Conservation (phyloP, 2,329 filamentous ascomycete species). For the Microdochium nivale region DNA sequence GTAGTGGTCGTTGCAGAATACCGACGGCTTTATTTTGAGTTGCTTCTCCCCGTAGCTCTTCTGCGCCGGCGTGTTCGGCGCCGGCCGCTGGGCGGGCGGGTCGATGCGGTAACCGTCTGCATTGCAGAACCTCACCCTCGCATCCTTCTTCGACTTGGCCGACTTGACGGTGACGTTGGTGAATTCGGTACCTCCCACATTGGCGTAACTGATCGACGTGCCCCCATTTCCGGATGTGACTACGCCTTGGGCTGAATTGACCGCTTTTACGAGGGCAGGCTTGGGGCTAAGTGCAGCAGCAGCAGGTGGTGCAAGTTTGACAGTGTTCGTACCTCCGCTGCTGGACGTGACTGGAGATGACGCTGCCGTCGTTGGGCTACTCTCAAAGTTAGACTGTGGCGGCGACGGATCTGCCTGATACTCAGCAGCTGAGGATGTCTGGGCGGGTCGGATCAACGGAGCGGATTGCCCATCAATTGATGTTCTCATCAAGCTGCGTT, state of each 20-base stretch:
- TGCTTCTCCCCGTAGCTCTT: slow-evolving; percentile 21
- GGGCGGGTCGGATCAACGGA: slow-evolving; percentile 7
- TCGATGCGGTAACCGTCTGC: slow-evolving; percentile 20
- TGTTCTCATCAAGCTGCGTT: not conserved
- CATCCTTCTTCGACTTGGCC: slow-evolving; percentile 19
- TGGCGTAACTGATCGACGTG: slow-evolving; percentile 23
- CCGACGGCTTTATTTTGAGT: slow-evolving; percentile 17
- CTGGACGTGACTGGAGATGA: not conserved
- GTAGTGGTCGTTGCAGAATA: slow-evolving; percentile 24
- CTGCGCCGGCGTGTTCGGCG: slow-evolving; percentile 17
- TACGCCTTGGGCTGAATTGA: slow-evolving; percentile 14
- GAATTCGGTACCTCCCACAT: slow-evolving; percentile 19
- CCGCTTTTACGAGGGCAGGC: slow-evolving; percentile 1
- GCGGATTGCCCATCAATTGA: not conserved
- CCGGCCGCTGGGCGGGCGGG: slow-evolving; percentile 18
- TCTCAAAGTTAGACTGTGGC: slow-evolving; percentile 3
- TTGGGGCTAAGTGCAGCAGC: not conserved
- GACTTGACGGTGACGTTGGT: slow-evolving; percentile 23
- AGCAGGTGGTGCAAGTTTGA: not conserved
- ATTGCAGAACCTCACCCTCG: slow-evolving; percentile 20
- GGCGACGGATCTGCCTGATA: slow-evolving; percentile 2
- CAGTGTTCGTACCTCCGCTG: not conserved
- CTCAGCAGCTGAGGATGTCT: slow-evolving; percentile 9
- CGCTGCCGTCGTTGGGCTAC: not conserved
- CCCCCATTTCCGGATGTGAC: slow-evolving; percentile 24